A percentile compares a stretch with the other conserved stretches of the same genome.
Evolutionary conservation across 2,329 filamentous ascomycete species (phyloP).

Genomic region (Botrytis deweyae): DNA sequence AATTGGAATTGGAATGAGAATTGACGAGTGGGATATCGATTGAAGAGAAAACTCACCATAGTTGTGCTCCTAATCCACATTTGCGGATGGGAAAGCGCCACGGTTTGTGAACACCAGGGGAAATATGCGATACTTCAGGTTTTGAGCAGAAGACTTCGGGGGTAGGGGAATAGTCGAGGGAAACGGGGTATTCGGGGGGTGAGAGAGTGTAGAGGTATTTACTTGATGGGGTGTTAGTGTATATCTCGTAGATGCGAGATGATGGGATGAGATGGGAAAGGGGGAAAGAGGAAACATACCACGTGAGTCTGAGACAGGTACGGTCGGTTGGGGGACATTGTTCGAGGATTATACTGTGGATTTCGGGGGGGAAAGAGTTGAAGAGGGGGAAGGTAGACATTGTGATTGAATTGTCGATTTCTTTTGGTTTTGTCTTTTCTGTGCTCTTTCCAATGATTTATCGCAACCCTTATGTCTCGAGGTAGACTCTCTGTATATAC

Average conservation of each 20-base stretch:
- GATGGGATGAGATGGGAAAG: constrained; percentile 17
- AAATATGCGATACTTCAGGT: neutral
- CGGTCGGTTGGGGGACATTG: constrained; percentile 32
- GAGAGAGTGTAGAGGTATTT: constrained; percentile 33
- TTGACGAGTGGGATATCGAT: neutral
- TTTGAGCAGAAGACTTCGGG: constrained; percentile 21
- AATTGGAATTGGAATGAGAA: neutral
- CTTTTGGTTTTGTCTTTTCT: neutral
- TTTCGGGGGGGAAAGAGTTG: constrained; percentile 32
- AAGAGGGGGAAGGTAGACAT: neutral
- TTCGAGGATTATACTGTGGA: constrained; percentile 32
- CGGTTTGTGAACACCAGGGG: neutral
- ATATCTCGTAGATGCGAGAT: neutral
- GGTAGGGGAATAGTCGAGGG: constrained; percentile 24
- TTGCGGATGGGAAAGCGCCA: neutral
- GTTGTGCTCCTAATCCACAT: neutral
- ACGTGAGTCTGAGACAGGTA: constrained; percentile 34
- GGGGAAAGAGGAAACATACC: constrained; percentile 34
- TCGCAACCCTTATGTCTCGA: neutral
- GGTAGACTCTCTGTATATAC: neutral
- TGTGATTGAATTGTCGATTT: neutral
- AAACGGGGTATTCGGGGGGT: constrained; percentile 14
- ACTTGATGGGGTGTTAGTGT: constrained; percentile 7
- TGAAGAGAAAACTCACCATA: neutral
- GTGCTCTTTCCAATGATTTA: neutral